Evolutionary conservation across 768 basidiomycete species (phyloP).

Genomic region (Lactifluus pinguis): DNA sequence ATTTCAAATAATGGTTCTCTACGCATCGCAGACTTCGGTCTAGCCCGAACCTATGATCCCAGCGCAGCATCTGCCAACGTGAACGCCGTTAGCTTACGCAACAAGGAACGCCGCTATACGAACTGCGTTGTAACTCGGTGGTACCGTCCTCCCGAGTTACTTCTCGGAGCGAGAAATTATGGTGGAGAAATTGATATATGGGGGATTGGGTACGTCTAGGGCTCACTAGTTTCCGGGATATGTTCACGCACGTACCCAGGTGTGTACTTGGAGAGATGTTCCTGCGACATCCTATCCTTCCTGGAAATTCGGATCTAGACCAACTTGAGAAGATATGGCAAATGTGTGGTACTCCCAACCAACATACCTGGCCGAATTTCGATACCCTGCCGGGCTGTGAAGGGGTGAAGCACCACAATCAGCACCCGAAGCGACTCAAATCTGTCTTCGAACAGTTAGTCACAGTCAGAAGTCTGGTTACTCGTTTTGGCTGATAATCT

Average conservation of each 20-base stretch:
- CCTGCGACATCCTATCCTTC: slow-evolving; percentile 73
- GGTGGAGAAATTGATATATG: slow-evolving; percentile 95
- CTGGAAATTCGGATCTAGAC: slow-evolving; percentile 83
- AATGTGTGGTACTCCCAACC: slow-evolving; percentile 82
- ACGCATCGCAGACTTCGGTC: slow-evolving; percentile 92
- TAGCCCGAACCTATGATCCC: slow-evolving; percentile 74
- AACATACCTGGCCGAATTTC: slow-evolving; percentile 72
- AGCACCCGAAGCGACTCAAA: slow-evolving; percentile 46
- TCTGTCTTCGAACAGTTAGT: slow-evolving; percentile 50
- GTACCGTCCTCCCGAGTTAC: slow-evolving; percentile 90
- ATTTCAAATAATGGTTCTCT: slow-evolving; percentile 81
- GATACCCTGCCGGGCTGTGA: slow-evolving; percentile 72
- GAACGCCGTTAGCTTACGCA: slow-evolving; percentile 31
- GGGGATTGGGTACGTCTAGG: slow-evolving; percentile 75
- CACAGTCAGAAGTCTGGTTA: slow-evolving; percentile 7
- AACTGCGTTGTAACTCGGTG: slow-evolving; percentile 93
- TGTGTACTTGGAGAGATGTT: slow-evolving; percentile 99
- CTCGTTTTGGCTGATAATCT: slow-evolving; percentile 1
- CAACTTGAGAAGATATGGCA: slow-evolving; percentile 86
- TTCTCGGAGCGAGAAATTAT: slow-evolving; percentile 83
- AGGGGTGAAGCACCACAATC: slow-evolving; percentile 57
- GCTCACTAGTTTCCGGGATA: neutral
- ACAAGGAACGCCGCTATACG: slow-evolving; percentile 71
- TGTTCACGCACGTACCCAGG: slow-evolving; percentile 30
- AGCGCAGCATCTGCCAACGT: slow-evolving; percentile 33